These are phyloP conservation scores for Fusarium marasasianum DNA, from an alignment of 2,329 filamentous ascomycete species.

Conservation along the genomic window DNA sequence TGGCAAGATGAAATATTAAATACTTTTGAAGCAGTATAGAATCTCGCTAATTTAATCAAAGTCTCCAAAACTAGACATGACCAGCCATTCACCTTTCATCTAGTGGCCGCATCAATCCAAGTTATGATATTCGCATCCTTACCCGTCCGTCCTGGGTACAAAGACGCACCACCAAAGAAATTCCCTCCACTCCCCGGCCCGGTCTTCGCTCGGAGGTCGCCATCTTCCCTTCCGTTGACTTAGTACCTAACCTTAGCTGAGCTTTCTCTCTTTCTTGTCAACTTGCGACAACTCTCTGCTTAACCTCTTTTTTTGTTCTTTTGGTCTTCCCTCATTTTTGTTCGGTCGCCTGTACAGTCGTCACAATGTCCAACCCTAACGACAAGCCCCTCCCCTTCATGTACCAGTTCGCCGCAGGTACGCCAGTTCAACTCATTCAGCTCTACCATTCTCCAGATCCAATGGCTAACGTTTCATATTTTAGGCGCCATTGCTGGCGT, in stretches of 20 bases:
- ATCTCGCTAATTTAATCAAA: too few species aligned
- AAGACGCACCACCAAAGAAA: constrained; percentile 40
- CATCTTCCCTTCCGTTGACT: constrained; percentile 31
- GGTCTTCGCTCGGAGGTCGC: constrained; percentile 43
- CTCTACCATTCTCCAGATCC: not conserved
- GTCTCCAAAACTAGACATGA: not conserved
- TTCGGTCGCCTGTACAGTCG: constrained; percentile 9
- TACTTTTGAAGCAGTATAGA: not conserved
- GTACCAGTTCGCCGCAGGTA: constrained; percentile 95
- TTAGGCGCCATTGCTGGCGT: constrained; percentile 93
- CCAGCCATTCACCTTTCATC: not conserved
- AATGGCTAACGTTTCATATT: constrained; percentile 36
- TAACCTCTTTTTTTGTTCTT: constrained; percentile 11
- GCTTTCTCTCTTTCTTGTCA: constrained; percentile 8
- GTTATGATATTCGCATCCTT: not conserved
- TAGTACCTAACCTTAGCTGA: not conserved
- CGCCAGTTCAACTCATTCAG: constrained; percentile 46
- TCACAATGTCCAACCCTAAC: constrained; percentile 49
- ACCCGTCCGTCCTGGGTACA: not conserved
- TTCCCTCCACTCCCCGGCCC: constrained; percentile 42
- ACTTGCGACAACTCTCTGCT: constrained; percentile 26
- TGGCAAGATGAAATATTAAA: not conserved
- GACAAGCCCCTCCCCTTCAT: constrained; percentile 85
- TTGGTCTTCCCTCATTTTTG: constrained; percentile 1
- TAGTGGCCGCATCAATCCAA: not conserved